phyloP scores from a whole-genome alignment of 345 rosid species.

The Lumnitzera littorea region DNA sequence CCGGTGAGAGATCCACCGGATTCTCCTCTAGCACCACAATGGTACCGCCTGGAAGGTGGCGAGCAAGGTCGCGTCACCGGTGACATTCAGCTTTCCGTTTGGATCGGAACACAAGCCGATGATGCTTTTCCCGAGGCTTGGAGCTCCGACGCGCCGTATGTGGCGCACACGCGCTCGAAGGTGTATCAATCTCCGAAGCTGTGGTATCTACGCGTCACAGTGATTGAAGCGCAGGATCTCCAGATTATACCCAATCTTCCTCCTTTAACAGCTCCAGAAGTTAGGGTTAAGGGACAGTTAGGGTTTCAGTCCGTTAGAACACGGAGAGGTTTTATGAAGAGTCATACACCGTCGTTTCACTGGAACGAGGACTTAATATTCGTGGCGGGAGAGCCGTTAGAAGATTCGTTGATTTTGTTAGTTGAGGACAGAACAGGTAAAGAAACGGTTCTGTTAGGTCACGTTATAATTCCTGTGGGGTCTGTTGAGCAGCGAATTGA shows the following conservation, averaged over 20 bases:
- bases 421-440: constrained; percentile 76
- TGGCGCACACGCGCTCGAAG: constrained; percentile 82
- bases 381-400: constrained; percentile 92
- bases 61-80: constrained; percentile 51
- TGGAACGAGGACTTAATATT: constrained; percentile 88
- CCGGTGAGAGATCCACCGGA: constrained; percentile 85
- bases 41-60: constrained; percentile 77
- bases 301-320: constrained; percentile 82
- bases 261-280: constrained; percentile 75
- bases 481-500: constrained; percentile 76
- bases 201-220: constrained; percentile 83
- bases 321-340: constrained; percentile 67
- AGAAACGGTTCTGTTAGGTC: constrained; percentile 50
- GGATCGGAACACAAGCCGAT: constrained; percentile 95
- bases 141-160: constrained; percentile 81
- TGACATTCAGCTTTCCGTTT: constrained; percentile 83
- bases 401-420: constrained; percentile 55
- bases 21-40: constrained; percentile 83
- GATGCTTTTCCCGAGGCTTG: constrained; percentile 93
- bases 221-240: constrained; percentile 88
- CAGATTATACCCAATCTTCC: constrained; percentile 68
- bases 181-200: constrained; percentile 94
- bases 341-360: constrained; percentile 62
- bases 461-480: constrained; percentile 48
- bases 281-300: constrained; percentile 71